Evolutionary conservation across 2,329 filamentous ascomycete genomes (phyloP), one percentile per base, ranked within the genome.

Genomic region (Hymenoscyphus albidus): DNA sequence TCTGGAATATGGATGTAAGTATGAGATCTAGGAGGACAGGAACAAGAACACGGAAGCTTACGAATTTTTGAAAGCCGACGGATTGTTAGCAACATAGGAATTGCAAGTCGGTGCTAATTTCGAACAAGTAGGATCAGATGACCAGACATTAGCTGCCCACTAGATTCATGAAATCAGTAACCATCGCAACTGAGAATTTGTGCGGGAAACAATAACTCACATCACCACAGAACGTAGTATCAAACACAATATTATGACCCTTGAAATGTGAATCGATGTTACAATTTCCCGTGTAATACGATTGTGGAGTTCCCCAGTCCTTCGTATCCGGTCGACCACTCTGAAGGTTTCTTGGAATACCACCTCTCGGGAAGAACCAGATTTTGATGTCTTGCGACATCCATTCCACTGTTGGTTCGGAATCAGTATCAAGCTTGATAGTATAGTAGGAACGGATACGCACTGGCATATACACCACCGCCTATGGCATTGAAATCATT

Each of bases 211-310:
- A 5, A 18, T 6, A 5, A 59, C 62, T 59, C 38, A 63, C 62
- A 63, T 88, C 85, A 32, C 91, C 91, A 73, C 91, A 95, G 73
- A 94, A 92, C 59, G 90, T 86, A 31, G 66, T 92, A 72, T 92
- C 87, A 71, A 92, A 83, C 42, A 91, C 86, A 62, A 96, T 84
- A 69, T 85, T 85, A 80, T 93, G 84, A 59, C 88, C 78, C 62
- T 80, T 82, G 77, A 94, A 93, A 71, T 86, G 83, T 0, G 76
- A 75, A 65, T 86, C 80, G 64, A 92, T 85, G 40, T 92, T 80
- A 74, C 92, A 96, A 40, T 72, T 73, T 5, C 75, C 71, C 10
- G 77, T 71, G 72, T 94, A 95, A 16, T 84, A 77, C 0, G 89
- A 90, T 7, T 85, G 77, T 0, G 92, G 91, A 2, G 79, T 78